A percentile compares a stretch with the other conserved stretches of the same genome.
These are phyloP conservation scores for Lenwebbia sp. DNA, from an alignment of 345 rosid species.

Conservation along the genomic window DNA sequence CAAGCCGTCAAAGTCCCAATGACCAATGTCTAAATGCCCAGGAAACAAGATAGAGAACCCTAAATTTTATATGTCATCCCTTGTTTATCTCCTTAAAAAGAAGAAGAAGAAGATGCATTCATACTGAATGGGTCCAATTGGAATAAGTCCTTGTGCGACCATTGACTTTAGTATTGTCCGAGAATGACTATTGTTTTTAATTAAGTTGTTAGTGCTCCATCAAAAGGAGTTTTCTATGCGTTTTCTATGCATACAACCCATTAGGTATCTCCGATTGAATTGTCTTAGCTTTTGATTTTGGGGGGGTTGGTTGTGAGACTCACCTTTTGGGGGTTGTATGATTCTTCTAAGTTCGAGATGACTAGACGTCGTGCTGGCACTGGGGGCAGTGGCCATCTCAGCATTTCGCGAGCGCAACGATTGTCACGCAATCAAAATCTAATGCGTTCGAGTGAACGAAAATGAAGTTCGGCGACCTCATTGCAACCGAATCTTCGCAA, in stretches of 20 bases:
- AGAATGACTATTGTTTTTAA: not conserved
- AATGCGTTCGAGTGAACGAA: not conserved
- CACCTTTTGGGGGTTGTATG: not conserved
- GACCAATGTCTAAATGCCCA: not conserved
- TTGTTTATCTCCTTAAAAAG: not conserved
- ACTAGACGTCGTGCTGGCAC: not conserved
- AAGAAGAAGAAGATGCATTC: not conserved
- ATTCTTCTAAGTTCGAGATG: not conserved
- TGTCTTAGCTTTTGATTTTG: not conserved
- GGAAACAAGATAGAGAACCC: not conserved
- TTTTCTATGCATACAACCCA: not conserved
- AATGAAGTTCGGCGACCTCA: not conserved
- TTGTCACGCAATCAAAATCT: not conserved
- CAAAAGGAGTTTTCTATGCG: not conserved
- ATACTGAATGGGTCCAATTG: not conserved
- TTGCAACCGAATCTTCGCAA: not conserved
- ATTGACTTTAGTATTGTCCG: not conserved
- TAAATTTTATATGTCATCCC: not conserved
- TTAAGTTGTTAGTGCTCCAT: not conserved
- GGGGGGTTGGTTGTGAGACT: not conserved
- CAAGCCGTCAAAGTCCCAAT: not conserved
- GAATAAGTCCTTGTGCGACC: not conserved
- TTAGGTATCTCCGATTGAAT: not conserved
- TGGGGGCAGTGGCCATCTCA: accelerated
- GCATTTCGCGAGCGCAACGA: not conserved